Base-by-base conservation (phyloP, 768 basidiomycete genomes). In the Collybia sordida region DNA sequence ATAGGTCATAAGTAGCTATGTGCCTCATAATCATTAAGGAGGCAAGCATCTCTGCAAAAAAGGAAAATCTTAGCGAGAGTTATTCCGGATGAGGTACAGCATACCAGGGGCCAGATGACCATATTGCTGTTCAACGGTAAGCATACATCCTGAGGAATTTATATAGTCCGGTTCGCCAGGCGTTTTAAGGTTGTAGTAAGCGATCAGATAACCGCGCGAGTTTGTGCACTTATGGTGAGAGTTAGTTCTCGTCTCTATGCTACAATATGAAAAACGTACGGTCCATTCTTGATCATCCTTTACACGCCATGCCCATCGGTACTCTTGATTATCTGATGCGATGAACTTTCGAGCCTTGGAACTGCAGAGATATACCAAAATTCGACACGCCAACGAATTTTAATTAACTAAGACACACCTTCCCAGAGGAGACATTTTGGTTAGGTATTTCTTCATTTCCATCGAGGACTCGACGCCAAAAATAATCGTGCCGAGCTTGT, bases 1-100 rank as follows among this genome's bases (percentile, higher is more conserved):
- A 61, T 31, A 78, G 54, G 39, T 74, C 66, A 54, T 82, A 68
- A 28, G 70, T 66, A 5, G 62, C 73, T 24, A 86, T 84, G 57
- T 85, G 80, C 9, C 83, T 75, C 81, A 87, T 82, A 54, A 86
- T 81, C 63, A 76, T 75, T 38, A 84, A 61, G 0, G 83, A 78
- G 3, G 81, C 81, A 9, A 87, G 71, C 47, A 86, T 62, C 53
- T 86, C 85, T 86, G 63, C 9, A 8, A 42, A 28, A 31, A 24
- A n/a, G 38, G 34, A 21, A 50, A 49, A 55, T 55, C 50, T 24
- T 45, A 15, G 22, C 15, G 2, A 3, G 31, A 7, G 21, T 42
- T 43, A 22, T 42, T 19, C 34, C 14, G 41, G 24, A 45, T 47
- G 19, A 22, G 17, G 15, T 22, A 19, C 19, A 39, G 47, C 43